Conservation (phyloP, 805 yeast genomes). For the Cyberlindnera nakhonratchasimensis region DNA sequence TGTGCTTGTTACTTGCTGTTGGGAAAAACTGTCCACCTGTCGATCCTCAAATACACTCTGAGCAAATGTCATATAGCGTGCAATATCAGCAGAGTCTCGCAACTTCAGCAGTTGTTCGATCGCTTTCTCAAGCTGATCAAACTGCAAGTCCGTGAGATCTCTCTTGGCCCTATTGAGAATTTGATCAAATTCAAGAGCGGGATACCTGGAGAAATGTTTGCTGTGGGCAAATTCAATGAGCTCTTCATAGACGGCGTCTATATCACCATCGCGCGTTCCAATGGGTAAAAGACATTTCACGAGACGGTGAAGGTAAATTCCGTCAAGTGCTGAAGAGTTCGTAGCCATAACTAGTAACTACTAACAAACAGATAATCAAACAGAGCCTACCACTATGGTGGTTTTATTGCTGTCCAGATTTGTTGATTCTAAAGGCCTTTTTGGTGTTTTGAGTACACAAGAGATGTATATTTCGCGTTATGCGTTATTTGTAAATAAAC, state of each 20-base stretch:
- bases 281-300: constrained; percentile 18
- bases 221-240: constrained; percentile 22
- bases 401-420: no score
- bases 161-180: neutral
- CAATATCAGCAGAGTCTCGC: constrained; percentile 9
- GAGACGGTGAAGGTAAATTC: constrained; percentile 20
- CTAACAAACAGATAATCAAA: no score
- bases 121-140: constrained; percentile 7
- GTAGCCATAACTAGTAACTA: no score
- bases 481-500: constrained; percentile 12
- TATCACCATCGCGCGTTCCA: constrained; percentile 10
- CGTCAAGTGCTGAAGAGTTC: constrained; percentile 4
- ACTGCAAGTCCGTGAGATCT: neutral
- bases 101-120: constrained; percentile 10
- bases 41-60: neutral
- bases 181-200: constrained; percentile 1
- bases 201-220: neutral
- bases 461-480: neutral
- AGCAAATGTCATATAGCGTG: constrained; percentile 9
- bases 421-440: no score
- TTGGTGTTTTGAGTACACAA: no score
- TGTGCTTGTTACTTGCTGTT: neutral
- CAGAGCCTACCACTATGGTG: no score
- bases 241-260: constrained; percentile 18
- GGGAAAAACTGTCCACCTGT: neutral